A percentile compares a stretch with the other conserved stretches of the same genome.
These are phyloP conservation scores for Pistacia vera DNA, from an alignment of 345 rosid species.

Conservation along the genomic window DNA sequence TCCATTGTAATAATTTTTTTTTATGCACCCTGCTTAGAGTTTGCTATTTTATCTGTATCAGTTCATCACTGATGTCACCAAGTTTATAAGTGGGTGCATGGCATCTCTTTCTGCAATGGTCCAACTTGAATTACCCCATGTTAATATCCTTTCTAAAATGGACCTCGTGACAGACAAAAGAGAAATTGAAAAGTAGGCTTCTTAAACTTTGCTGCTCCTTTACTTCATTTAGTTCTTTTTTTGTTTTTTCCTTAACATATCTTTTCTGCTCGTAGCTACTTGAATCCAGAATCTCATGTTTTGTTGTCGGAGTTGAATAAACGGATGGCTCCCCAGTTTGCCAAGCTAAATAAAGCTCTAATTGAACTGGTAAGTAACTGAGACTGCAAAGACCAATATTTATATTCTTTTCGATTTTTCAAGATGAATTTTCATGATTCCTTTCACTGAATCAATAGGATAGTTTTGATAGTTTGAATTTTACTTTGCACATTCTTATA, in stretches of 20 bases:
- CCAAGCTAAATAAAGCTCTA: slow-evolving; percentile 68
- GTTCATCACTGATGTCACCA: slow-evolving; percentile 90
- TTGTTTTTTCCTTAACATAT: slow-evolving; percentile 8
- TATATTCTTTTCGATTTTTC: not conserved
- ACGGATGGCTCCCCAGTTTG: slow-evolving; percentile 80
- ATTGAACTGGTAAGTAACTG: slow-evolving; percentile 16
- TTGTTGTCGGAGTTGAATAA: slow-evolving; percentile 75
- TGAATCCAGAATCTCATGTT: slow-evolving; percentile 73
- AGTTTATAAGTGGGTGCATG: slow-evolving; percentile 95
- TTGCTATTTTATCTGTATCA: slow-evolving; percentile 33
- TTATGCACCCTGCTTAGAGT: slow-evolving; percentile 11
- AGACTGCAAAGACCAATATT: not conserved
- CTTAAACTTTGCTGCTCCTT: not conserved
- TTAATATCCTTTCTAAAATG: slow-evolving; percentile 92
- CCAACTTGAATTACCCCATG: slow-evolving; percentile 89
- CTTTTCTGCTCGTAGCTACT: slow-evolving; percentile 47
- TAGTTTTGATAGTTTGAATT: not conserved
- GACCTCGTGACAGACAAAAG: slow-evolving; percentile 78
- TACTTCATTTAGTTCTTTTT: not conserved
- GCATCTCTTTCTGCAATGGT: slow-evolving; percentile 96
- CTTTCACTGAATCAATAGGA: not conserved
- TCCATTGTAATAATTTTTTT: not conserved
- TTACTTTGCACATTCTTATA: not conserved
- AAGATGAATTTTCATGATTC: not conserved
- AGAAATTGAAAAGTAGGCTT: slow-evolving; percentile 65